A percentile compares a stretch with the other conserved stretches of the same genome.
phyloP scores from a whole-genome alignment of 164 flowering plant species.

The Chimonanthus praecox region DNA sequence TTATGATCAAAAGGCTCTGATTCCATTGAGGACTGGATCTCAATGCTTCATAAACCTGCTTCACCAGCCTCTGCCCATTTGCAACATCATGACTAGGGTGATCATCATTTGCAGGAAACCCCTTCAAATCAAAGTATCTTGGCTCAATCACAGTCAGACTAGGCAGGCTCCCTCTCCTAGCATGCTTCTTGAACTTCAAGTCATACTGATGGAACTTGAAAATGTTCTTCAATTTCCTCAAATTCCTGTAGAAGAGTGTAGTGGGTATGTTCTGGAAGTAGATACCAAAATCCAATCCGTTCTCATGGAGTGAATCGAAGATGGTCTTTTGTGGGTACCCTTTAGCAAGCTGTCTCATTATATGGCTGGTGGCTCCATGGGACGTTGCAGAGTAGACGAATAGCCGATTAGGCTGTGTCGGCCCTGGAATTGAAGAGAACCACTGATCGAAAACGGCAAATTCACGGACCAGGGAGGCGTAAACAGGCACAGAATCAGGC shows the following conservation, averaged over 20 bases:
- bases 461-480: constrained; percentile 50
- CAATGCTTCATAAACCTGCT: constrained; percentile 83
- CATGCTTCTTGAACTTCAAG: constrained; percentile 67
- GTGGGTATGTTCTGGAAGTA: constrained; percentile 75
- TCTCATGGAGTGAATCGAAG: constrained; percentile 77
- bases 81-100: constrained; percentile 95
- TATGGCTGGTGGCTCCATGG: constrained; percentile 79
- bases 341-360: constrained; percentile 50
- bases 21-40: constrained; percentile 94
- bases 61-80: constrained; percentile 86
- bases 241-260: constrained; percentile 67
- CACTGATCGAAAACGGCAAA: constrained; percentile 79
- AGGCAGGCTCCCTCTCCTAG: constrained; percentile 69
- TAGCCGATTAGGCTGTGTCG: constrained; percentile 85
- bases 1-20: constrained; percentile 69
- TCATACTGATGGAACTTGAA: constrained; percentile 64
- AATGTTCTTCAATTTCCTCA: constrained; percentile 75
- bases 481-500: constrained; percentile 69
- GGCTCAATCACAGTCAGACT: constrained; percentile 83
- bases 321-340: constrained; percentile 90
- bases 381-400: constrained; percentile 92
- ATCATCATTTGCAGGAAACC: constrained; percentile 73
- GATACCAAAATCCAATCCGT: constrained; percentile 55
- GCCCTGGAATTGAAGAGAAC: constrained; percentile 88
- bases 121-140: constrained; percentile 69